Conservation (phyloP, 768 basidiomycete species). For the Amyloporia xantha region DNA sequence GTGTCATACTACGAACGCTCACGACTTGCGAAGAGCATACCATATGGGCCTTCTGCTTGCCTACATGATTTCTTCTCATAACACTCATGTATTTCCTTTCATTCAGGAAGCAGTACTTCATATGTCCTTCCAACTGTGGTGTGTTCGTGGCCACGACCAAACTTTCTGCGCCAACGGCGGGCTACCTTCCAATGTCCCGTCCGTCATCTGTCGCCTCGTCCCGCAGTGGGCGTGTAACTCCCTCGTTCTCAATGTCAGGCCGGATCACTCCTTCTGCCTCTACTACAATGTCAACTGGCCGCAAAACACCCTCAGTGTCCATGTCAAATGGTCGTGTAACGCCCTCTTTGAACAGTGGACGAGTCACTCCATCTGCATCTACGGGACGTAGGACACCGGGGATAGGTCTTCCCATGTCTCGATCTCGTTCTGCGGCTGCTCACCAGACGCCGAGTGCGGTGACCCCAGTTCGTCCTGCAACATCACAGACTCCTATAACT, state of each 20-base stretch:
- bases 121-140: slow-evolving; percentile 78
- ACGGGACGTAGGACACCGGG: slow-evolving; percentile 22
- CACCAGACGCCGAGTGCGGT: slow-evolving; percentile 3
- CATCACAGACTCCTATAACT: slow-evolving; percentile 46
- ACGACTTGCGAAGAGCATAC: too few relatives aligned
- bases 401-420: slow-evolving; percentile 11
- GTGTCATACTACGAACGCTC: too few relatives aligned
- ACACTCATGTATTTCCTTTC: slow-evolving; percentile 4
- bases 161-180: slow-evolving; percentile 71
- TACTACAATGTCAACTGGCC: slow-evolving; percentile 33
- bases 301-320: slow-evolving; percentile 57
- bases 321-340: slow-evolving; percentile 26
- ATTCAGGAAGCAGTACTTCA: slow-evolving; percentile 73
- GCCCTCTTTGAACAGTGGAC: slow-evolving; percentile 37
- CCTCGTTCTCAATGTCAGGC: slow-evolving; percentile 37
- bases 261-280: slow-evolving; percentile 38
- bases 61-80: background rate
- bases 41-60: too few relatives aligned
- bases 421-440: slow-evolving; percentile 10
- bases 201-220: slow-evolving; percentile 81
- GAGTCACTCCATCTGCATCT: slow-evolving; percentile 40
- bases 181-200: slow-evolving; percentile 45
- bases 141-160: slow-evolving; percentile 85
- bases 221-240: slow-evolving; percentile 39
- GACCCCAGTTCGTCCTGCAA: slow-evolving; percentile 22